phyloP scores from a whole-genome alignment of 2,329 filamentous ascomycete genomes.

The Aureobasidium sp. region DNA sequence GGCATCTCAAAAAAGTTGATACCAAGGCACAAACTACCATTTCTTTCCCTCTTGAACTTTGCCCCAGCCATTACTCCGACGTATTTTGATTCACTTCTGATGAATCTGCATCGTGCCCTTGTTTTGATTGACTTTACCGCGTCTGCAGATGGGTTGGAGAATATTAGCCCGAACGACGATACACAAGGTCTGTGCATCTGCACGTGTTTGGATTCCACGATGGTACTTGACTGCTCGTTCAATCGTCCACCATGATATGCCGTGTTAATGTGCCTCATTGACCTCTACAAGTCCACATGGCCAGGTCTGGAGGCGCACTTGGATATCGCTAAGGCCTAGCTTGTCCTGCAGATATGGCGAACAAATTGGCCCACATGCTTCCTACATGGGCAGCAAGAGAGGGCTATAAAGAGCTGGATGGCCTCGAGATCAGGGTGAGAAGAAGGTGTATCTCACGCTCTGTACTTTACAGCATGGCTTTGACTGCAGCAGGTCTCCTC shows the following conservation, averaged over 20 bases:
- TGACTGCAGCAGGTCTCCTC: neutral
- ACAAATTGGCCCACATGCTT: neutral
- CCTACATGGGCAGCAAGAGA: neutral
- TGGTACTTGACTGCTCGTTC: neutral
- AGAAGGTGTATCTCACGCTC: neutral
- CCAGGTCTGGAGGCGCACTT: neutral
- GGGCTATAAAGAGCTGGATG: neutral
- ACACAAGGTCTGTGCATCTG: neutral
- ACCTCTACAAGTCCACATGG: neutral
- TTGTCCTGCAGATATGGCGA: conserved; percentile 1
- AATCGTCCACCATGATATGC: neutral
- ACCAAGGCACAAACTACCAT: neutral
- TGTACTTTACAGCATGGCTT: neutral
- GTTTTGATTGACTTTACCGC: conserved; percentile 5
- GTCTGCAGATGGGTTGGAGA: neutral
- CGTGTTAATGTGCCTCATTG: neutral
- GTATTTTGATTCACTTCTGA: neutral
- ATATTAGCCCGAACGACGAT: neutral
- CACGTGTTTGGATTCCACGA: neutral
- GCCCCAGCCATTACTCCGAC: too few relatives aligned
- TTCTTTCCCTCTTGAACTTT: neutral
- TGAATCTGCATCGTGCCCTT: neutral
- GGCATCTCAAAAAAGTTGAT: conserved; percentile 5
- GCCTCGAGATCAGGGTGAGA: neutral
- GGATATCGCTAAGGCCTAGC: neutral